Evolutionary conservation across 495 filamentous ascomycete species (phyloP), one percentile per base, ranked within the genome.

Genomic region (Tuber magnatum): DNA sequence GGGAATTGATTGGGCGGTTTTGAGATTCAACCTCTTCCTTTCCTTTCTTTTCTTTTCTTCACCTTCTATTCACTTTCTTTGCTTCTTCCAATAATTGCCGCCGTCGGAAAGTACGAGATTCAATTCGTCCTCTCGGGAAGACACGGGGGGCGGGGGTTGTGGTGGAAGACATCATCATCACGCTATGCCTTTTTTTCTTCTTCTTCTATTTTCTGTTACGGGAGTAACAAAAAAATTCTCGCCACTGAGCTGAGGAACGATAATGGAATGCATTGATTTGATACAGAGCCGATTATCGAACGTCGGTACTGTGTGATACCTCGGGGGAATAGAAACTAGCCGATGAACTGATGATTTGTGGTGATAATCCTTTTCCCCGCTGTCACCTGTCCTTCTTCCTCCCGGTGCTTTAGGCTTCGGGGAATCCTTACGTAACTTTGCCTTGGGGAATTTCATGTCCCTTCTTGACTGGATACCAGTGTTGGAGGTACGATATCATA

Each of bases 81-180:
- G 56, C 56, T 65, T 65, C 56, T 65, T 65, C 56, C 28, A 65
- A 65, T 65, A 65, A 65, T 65, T 65, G 56, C 35, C 56, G n/a
- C 32, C 56, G 56, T 65, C 56, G 28, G 56, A 65, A 65, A 65
- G 56, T 65, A 65, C 5, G 56, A 35, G 14, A 65, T 35, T 35
- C 56, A 65, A 65, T 65, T 65, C 56, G 56, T 18, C 28, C 56
- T 65, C 56, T 65, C 56, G 56, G 56, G 56, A 65, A 65, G 56
- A 65, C 56, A 65, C 56, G 56, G 56, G 56, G 56, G 56, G 32
- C 6, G 8, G 3, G 16, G 12, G 32, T 32, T 32, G 56, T 32
- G 56, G 56, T 0, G 10, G 51, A 32, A 61, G 51, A n/a, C 51
- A 61, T 61, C 51, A 61, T 61, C 51, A 61, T 65, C 56, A 65